Base-by-base conservation (phyloP, 2,329 filamentous ascomycete species). In the Colletotrichum sp. region DNA sequence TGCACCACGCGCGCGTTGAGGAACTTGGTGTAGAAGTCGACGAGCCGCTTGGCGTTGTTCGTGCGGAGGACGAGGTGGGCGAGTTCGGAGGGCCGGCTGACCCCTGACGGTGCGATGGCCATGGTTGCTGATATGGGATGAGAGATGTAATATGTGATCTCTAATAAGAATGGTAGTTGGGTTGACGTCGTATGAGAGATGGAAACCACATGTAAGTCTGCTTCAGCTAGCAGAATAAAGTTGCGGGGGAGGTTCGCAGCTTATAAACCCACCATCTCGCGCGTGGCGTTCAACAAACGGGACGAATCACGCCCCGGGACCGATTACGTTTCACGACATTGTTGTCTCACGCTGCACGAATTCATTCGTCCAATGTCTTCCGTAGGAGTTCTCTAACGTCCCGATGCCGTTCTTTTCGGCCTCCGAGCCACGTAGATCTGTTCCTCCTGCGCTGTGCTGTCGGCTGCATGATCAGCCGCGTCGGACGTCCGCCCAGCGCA, bases 1-100 rank as follows among this genome's bases (percentile, higher is more conserved):
- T 78, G 78, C 32, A 78, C 75, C 9, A 82, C 75, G 6, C 74
- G 78, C 12, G 81, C 86, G 60, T 83, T 82, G 4, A 87, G 81
- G 69, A 87, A 84, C 5, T 77, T 79, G 59, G 79, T 80, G 78
- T 86, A 87, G 77, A 83, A 88, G 7, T 81, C 75, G 3, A 82
- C 70, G 82, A 87, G 52, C 18, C 28, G 34, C 28, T 59, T 32
- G 14, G 32, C 26, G 48, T 75, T 16, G 9, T 26, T 73, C 36
- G 32, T 48, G 16, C 73, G 70, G 12, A 75, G 70, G 14, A 75
- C 73, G 14, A 75, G 26, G 43, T 75, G 73, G 7, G 73, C 73
- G 4, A 75, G 73, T 6, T 73, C 70, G 5, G 73, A 75, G 32
- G 73, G 73, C 30, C 48, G 61, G 64, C 70, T 64, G 10, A 68